Conservation (phyloP, 768 basidiomycete genomes). For the Gelatoporia subvermispora region DNA sequence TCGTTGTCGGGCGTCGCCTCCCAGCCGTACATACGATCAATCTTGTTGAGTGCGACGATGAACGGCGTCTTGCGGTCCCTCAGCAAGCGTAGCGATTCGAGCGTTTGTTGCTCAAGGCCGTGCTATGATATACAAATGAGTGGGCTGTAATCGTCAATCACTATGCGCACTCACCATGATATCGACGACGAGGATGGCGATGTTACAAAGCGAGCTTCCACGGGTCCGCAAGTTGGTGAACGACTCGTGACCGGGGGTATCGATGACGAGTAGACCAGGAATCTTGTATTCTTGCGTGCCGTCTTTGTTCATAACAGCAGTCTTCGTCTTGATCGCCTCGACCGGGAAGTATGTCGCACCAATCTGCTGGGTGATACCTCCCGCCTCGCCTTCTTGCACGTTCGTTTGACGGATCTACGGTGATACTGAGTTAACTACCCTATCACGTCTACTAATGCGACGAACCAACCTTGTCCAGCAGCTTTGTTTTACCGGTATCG, state of each 20-base stretch:
- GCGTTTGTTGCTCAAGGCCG: slow-evolving; percentile 95
- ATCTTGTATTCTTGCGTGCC: slow-evolving; percentile 89
- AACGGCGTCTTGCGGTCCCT: slow-evolving; percentile 95
- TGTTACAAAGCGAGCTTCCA: slow-evolving; percentile 96
- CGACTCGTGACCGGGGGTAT: slow-evolving; percentile 98
- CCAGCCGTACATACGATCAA: slow-evolving; percentile 98
- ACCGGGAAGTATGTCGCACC: slow-evolving; percentile 99
- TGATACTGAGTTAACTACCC: neutral
- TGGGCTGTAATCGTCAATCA: slow-evolving; percentile 1
- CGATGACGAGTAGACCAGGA: slow-evolving; percentile 92
- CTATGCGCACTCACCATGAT: slow-evolving; percentile 64
- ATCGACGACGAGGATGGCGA: slow-evolving; percentile 97
- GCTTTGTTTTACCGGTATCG: slow-evolving; percentile 98
- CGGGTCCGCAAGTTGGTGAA: slow-evolving; percentile 95
- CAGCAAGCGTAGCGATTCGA: slow-evolving; percentile 90
- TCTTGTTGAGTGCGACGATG: slow-evolving; percentile 99
- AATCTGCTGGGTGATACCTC: slow-evolving; percentile 99
- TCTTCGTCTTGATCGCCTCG: slow-evolving; percentile 91
- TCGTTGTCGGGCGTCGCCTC: slow-evolving; percentile 85
- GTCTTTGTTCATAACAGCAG: slow-evolving; percentile 87
- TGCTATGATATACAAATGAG: slow-evolving; percentile 46
- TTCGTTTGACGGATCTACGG: slow-evolving; percentile 96
- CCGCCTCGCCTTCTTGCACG: slow-evolving; percentile 98
- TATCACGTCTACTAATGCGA: neutral
- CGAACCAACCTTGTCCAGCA: slow-evolving; percentile 81